A percentile compares a stretch with the other conserved stretches of the same genome.
These are phyloP conservation scores for Flueggea neowawraea DNA, from an alignment of 441 rosid species.

Conservation along the genomic window DNA sequence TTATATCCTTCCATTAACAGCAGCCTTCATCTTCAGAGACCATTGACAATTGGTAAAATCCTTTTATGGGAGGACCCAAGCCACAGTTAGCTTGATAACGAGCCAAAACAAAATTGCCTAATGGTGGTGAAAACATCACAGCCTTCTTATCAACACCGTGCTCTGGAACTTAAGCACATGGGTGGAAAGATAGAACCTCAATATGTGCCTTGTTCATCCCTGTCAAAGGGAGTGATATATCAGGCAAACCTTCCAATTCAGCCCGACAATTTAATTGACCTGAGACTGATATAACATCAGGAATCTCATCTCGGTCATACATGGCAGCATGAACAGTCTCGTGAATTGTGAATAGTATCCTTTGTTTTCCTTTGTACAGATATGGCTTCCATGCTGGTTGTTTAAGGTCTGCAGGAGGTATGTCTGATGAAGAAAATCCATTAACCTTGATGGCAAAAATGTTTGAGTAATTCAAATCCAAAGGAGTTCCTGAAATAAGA, in stretches of 20 bases:
- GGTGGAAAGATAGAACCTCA: conserved; percentile 85
- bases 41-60: conserved; percentile 96
- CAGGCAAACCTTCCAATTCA: conserved; percentile 94
- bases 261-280: conserved; percentile 95
- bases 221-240: conserved; percentile 79
- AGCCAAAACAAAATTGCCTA: conserved; percentile 84
- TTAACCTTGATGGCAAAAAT: conserved; percentile 57
- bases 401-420: conserved; percentile 74
- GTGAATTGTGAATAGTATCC: conserved; percentile 70
- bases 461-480: conserved; percentile 78
- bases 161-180: conserved; percentile 91
- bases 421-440: conserved; percentile 82
- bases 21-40: conserved; percentile 94
- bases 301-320: conserved; percentile 91
- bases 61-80: conserved; percentile 81
- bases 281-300: conserved; percentile 72
- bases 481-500: conserved; percentile 60
- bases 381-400: conserved; percentile 98
- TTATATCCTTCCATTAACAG: conserved; percentile 85
- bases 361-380: conserved; percentile 86
- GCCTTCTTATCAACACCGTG: conserved; percentile 73
- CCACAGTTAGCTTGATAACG: conserved; percentile 75
- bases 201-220: conserved; percentile 62
- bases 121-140: conserved; percentile 82
- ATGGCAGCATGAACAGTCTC: conserved; percentile 79